Conservation (phyloP, 1,139 yeast genomes). For the Magnusiomyces suaveolens region DNA sequence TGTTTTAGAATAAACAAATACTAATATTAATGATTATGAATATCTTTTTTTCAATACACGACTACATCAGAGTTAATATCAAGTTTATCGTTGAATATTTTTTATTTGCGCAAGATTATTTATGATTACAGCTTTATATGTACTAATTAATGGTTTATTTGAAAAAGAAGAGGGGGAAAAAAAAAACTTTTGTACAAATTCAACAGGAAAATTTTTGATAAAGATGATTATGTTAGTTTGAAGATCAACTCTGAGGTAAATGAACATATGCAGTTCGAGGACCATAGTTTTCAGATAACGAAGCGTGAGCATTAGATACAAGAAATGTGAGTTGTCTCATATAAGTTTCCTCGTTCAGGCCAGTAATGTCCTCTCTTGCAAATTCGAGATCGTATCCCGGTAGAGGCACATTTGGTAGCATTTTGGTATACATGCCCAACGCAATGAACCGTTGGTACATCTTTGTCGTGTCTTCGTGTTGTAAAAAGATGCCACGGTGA, state of each 20-base stretch:
- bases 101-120: no score
- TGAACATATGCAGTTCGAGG: not conserved
- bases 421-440: conserved; percentile 8
- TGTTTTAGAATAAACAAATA: conserved; percentile 31
- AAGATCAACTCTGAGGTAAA: not conserved
- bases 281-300: not conserved
- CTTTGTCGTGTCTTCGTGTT: conserved; percentile 7
- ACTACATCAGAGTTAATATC: not conserved
- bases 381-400: conserved; percentile 1
- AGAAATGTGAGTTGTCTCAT: conserved; percentile 4
- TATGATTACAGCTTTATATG: no score
- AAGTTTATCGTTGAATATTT: no score
- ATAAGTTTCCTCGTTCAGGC: conserved; percentile 2
- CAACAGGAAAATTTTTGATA: no score
- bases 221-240: no score
- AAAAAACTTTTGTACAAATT: no score
- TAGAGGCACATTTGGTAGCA: conserved; percentile 7
- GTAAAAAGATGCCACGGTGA: conserved; percentile 9
- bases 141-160: no score
- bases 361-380: conserved; percentile 1
- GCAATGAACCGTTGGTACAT: conserved; percentile 10
- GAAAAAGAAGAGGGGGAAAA: no score
- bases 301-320: not conserved
- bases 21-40: no score
- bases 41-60: no score